Evolutionary conservation across 1,139 yeast species (phyloP), one percentile per base, ranked within the genome.

Genomic region (Diutina scorzettiae): DNA sequence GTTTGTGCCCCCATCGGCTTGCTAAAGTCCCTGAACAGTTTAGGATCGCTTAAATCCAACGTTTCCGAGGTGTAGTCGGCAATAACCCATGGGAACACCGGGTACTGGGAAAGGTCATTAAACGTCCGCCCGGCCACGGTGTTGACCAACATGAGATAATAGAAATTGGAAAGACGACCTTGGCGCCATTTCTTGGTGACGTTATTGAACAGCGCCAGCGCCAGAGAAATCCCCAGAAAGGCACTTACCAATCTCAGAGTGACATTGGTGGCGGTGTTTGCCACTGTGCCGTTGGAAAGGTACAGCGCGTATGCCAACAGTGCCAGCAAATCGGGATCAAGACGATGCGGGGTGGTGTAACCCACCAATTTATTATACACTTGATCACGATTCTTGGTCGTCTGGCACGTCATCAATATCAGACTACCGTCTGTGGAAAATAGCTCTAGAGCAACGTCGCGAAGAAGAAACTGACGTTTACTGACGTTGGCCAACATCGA

Each of bases 1-100:
- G 76, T 64, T 56, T 85, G 96, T 0, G 87, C 94, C 1, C 96
- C 96, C 95, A 85, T 84, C 2, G 95, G 95, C 51, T 81, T 83
- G 1, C 84, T 71, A 29, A 85, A 62, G 53, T 85, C 94, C 48
- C 96, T 64, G 53, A 72, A 85, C 0, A 79, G 63, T 12, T 63
- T 62, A 0, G 84, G 78, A 49, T 82, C 63, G 3, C 62, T 56
- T 29, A 85, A 61, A 54, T 85, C 87, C 17, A 85, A 60, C 5
- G 59, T 67, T 1, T 73, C 76, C 49, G 89, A 80, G 1, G 74
- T 67, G 53, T 85, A 84, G 54, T 85, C 94, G 0, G 93, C 79
- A 46, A 85, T 69, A 0, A 85, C 84, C 94, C 95, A 85, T 0
- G 96, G 96, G 49, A 85, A 85, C 1, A 85, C 82, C 0, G 95